Percentiles rank a stretch among this genome's conserved stretches.
These are phyloP conservation scores for Russula griseocarnosa DNA, from an alignment of 768 basidiomycete genomes.

Conservation along the genomic window DNA sequence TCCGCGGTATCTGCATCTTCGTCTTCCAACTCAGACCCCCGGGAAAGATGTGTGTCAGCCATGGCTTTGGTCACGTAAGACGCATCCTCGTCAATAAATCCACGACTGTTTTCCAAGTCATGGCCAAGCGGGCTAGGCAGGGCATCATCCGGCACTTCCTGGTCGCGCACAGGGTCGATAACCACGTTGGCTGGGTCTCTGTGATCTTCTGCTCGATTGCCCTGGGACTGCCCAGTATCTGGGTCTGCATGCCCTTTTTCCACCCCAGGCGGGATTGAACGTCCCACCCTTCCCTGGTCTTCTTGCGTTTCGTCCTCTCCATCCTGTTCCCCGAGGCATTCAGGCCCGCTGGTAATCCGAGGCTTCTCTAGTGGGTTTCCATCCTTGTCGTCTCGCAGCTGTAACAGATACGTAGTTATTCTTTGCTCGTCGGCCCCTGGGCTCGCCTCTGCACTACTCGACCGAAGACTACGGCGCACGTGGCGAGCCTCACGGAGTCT, in stretches of 20 bases:
- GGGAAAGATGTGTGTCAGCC: neutral
- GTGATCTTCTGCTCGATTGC: neutral
- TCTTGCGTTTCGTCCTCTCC: neutral
- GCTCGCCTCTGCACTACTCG: slow-evolving; percentile 3
- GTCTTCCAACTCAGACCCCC: neutral
- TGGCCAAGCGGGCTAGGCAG: neutral
- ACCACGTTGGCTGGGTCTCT: neutral
- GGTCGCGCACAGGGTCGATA: neutral
- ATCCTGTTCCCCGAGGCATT: neutral
- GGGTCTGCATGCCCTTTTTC: neutral
- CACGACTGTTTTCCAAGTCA: neutral
- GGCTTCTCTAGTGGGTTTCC: neutral
- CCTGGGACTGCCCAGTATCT: neutral
- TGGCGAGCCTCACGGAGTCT: slow-evolving; percentile 15
- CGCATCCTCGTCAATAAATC: neutral
- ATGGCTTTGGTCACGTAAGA: neutral
- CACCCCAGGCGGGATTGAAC: neutral
- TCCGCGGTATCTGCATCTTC: slow-evolving; percentile 1
- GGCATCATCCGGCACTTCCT: neutral
- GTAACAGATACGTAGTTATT: slow-evolving; percentile 2
- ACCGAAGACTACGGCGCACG: slow-evolving; percentile 4
- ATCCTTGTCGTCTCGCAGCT: slow-evolving; percentile 1
- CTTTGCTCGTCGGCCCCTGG: slow-evolving; percentile 6
- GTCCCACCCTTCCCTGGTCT: neutral
- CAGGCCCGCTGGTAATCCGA: neutral